Percentiles rank a stretch among this genome's conserved stretches.
Evolutionary conservation across 768 basidiomycete species (phyloP).

Genomic region (Podaxis sp.): DNA sequence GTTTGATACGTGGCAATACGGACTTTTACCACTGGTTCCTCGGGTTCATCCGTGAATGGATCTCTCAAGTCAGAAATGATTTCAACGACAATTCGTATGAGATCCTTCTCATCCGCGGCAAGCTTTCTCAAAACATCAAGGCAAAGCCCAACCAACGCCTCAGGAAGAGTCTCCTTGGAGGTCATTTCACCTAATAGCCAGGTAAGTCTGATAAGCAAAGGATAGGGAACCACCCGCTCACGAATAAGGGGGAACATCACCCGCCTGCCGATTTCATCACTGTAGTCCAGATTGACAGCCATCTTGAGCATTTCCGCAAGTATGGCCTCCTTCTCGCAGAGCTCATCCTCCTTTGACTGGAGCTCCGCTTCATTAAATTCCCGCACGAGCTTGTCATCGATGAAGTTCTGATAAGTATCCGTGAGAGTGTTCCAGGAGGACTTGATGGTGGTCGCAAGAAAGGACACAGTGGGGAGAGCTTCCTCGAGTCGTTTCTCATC

Average conservation of each 20-base stretch:
- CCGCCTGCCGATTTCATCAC: constrained; percentile 86
- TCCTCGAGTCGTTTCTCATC: constrained; percentile 62
- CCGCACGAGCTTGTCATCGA: constrained; percentile 20
- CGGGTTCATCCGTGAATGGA: constrained; percentile 31
- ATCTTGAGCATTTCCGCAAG: constrained; percentile 80
- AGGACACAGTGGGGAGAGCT: constrained; percentile 79
- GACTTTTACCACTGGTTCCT: constrained; percentile 4
- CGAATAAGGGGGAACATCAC: constrained; percentile 86
- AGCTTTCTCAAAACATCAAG: constrained; percentile 79
- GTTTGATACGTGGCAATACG: neutral
- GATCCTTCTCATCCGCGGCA: constrained; percentile 71
- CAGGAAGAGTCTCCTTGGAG: constrained; percentile 63
- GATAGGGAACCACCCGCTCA: constrained; percentile 33
- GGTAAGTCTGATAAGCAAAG: neutral
- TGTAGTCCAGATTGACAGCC: constrained; percentile 80
- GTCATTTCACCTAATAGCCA: constrained; percentile 69
- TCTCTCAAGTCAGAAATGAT: constrained; percentile 79
- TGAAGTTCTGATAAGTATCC: constrained; percentile 18
- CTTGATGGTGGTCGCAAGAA: constrained; percentile 73
- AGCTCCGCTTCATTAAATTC: constrained; percentile 29
- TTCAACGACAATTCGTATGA: constrained; percentile 87
- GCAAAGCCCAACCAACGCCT: constrained; percentile 63
- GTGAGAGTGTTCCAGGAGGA: constrained; percentile 55
- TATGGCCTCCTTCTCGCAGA: constrained; percentile 54
- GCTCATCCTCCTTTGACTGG: constrained; percentile 41